Base-by-base conservation (phyloP, 73 alveolate genomes). In the Uronychia setigera region DNA sequence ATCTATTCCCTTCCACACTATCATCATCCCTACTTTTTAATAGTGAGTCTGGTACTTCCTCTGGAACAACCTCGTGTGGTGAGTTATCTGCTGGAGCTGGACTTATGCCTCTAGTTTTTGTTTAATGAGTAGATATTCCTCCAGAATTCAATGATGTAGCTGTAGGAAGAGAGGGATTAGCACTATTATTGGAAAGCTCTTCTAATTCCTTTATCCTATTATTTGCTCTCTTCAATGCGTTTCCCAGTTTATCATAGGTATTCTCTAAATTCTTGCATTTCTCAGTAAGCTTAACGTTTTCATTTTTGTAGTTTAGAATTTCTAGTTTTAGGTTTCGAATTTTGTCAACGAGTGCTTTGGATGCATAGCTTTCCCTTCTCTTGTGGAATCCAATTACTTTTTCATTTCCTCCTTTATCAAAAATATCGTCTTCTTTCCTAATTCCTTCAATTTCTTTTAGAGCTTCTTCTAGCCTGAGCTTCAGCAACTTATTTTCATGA, bases 401-500 rank as follows among this genome's bases (percentile, higher is more conserved):
- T 57, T 35, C 76, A 34, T 1, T 77, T 58, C 74, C 84, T 46
- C 67, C 67, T 19, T 46, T 46, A 5, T 46, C 67, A 5, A 11
- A 19, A 19, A 46, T 46, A 19, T 46, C 67, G n/a, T 46, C 67
- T 46, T 46, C 67, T 19, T 46, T 46, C 67, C 19, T 46, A 19
- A 46, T 46, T 5, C 19, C 33, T 28, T 88, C 86, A 1, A 88
- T 85, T 74, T 88, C 94, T 19, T 82, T 59, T 25, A 82, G 60
- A 1, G 88, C 83, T 33, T 82, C 94, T 60, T 88, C 80, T 1
- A 88, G 83, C 35, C 80, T 86, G 29, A 82, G 29, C 81, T 82
- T 82, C 34, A 88, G 75, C 1, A 82, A 29, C 85, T 33, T 88
- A 76, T 88, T 88, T n/a, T 88, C 94, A n/a, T 88, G 91, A 1